A percentile compares a stretch with the other conserved stretches of the same genome.
These are phyloP conservation scores for Colletotrichum salicis DNA, from an alignment of 2,329 filamentous ascomycete genomes.

Conservation along the genomic window DNA sequence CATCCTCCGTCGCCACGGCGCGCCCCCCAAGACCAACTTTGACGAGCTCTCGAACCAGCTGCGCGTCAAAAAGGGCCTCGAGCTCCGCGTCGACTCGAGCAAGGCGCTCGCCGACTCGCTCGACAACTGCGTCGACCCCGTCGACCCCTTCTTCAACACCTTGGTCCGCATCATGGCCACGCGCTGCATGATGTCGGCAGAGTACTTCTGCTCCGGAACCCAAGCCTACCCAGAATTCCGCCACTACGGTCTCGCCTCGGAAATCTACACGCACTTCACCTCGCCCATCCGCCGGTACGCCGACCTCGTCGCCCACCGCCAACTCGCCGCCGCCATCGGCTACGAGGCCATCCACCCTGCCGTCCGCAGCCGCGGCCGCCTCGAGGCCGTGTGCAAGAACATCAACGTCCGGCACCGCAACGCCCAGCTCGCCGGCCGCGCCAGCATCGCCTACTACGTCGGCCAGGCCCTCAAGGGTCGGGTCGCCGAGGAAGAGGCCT, in stretches of 20 bases:
- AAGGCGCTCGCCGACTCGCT: constrained; percentile 94
- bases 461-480: constrained; percentile 90
- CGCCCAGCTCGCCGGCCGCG: constrained; percentile 92
- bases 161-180: constrained; percentile 97
- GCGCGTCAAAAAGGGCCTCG: constrained; percentile 83
- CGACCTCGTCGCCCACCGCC: constrained; percentile 93
- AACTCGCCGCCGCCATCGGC: constrained; percentile 93
- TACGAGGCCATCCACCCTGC: constrained; percentile 88
- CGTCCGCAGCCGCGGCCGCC: constrained; percentile 81
- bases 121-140: constrained; percentile 81
- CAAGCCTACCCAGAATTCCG: constrained; percentile 94
- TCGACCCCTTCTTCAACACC: constrained; percentile 97
- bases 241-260: constrained; percentile 94
- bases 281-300: constrained; percentile 97
- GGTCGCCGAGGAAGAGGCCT: constrained; percentile 85
- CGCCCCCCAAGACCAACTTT: constrained; percentile 95
- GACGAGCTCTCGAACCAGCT: constrained; percentile 93
- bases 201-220: constrained; percentile 96
- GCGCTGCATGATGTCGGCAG: constrained; percentile 98
- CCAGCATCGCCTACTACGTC: constrained; percentile 97
- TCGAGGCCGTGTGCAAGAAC: constrained; percentile 96
- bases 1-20: constrained; percentile 88
- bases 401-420: constrained; percentile 98
- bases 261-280: constrained; percentile 99
- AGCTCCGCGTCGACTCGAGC: constrained; percentile 85